A percentile compares a stretch with the other conserved stretches of the same genome.
Conservation (phyloP, 2,329 filamentous ascomycete genomes). For the Monosporascus sp. region DNA sequence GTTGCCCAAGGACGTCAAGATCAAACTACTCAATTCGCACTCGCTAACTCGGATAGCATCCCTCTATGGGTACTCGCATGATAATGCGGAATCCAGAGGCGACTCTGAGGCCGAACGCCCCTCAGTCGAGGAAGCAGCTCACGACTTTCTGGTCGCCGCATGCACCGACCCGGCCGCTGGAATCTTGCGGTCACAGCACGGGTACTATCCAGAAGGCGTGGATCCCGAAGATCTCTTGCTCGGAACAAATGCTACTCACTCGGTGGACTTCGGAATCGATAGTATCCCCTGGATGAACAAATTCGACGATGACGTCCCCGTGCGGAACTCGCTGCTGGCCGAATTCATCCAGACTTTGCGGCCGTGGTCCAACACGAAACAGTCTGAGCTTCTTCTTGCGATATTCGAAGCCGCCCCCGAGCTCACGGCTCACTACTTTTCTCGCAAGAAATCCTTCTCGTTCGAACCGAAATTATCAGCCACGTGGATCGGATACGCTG, state of each 20-base stretch:
- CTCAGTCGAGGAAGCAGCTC: conserved; percentile 62
- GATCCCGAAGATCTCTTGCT: conserved; percentile 44
- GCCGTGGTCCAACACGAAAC: conserved; percentile 75
- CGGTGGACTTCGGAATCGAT: conserved; percentile 62
- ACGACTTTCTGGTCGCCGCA: conserved; percentile 68
- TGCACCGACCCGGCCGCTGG: conserved; percentile 73
- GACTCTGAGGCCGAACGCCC: conserved; percentile 33
- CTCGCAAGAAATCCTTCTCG: conserved; percentile 70
- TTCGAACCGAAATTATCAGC: conserved; percentile 89
- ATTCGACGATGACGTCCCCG: conserved; percentile 60
- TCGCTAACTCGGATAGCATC: conserved; percentile 67
- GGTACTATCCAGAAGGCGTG: conserved; percentile 74
- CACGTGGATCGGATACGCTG: conserved; percentile 91
- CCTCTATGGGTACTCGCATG: conserved; percentile 60
- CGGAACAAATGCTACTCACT: conserved; percentile 37
- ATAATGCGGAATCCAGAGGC: conserved; percentile 25
- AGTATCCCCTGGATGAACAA: conserved; percentile 65
- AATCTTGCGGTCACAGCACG: conserved; percentile 68
- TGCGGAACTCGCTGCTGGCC: conserved; percentile 75
- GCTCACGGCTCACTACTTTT: conserved; percentile 82
- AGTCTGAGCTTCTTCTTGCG: conserved; percentile 73
- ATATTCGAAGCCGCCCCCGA: conserved; percentile 82
- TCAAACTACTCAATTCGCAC: conserved; percentile 67
- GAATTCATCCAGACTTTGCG: conserved; percentile 74
- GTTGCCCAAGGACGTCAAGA: conserved; percentile 69